Evolutionary conservation across 495 filamentous ascomycete genomes (phyloP), one percentile per base, ranked within the genome.

Genomic region (Aspergillus sclerotiicarbonarius): DNA sequence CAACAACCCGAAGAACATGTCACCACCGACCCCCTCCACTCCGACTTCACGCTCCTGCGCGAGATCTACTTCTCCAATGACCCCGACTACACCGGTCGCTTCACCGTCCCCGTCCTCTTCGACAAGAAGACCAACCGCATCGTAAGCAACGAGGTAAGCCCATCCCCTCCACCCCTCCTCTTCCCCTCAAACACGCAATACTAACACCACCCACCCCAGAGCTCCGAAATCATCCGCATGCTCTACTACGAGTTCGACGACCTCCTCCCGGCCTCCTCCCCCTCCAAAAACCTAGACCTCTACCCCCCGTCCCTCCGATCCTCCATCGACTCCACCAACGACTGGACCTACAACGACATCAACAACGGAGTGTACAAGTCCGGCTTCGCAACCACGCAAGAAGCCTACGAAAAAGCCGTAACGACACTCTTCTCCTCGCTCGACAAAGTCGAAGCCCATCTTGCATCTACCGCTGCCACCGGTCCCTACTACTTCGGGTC

Each of bases 281-380:
- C 82, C 57, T 82, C 80, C 70, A 80, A 82, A 37, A 80, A 84
- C 32, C 62, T 87, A 2, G 85, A 86, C 61, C 81, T 89, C 41
- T 87, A 85, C 65, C 90, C 90, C 0, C 57, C 74, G 31, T 60
- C 78, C 1, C 74, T 92, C 18, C 77, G 75, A 21, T 53, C 68
- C 47, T 67, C 87, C 18, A 94, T 96, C 66, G 89, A 96, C 58
- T 77, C 79, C 45, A 74, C 86, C 54, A 94, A 94, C 67, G 82
- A 84, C 31, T 95, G 90, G 90, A 86, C 87, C 57, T 94, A 94
- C 72, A 80, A 89, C 63, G 82, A 88, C 57, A 78, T 96, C 67
- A 96, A 96, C 70, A 92, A 92, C 67, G 91, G 90, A 37, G 90
- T 95, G 32, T 95, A 95, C 76, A 89, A 87, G 68, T 79, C 79